phyloP scores from a whole-genome alignment of 805 yeast species.

The Cyberlindnera mississippiensis region DNA sequence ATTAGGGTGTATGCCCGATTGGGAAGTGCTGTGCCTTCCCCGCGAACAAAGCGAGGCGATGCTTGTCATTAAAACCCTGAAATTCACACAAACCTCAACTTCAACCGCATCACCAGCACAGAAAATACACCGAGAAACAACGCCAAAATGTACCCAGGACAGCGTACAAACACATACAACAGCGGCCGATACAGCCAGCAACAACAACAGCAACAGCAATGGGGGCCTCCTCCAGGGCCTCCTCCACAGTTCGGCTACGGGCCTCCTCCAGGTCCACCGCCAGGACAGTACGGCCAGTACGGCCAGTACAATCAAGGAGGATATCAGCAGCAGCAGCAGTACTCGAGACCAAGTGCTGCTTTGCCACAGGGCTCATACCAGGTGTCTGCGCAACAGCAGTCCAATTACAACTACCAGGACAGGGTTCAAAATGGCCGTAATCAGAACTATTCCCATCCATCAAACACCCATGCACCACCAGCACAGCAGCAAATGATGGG shows the following conservation, averaged over 20 bases:
- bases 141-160: conserved; percentile 23
- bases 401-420: neutral
- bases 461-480: conserved; percentile 15
- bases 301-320: neutral
- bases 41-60: no score
- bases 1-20: no score
- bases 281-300: conserved; percentile 11
- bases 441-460: conserved; percentile 18
- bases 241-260: conserved; percentile 24
- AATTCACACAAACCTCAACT: no score
- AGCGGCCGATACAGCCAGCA: conserved; percentile 1
- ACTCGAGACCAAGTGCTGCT: neutral
- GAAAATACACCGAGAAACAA: no score
- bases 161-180: conserved; percentile 6
- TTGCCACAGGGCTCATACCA: neutral
- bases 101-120: no score
- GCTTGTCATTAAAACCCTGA: no score
- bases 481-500: conserved; percentile 20
- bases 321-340: neutral
- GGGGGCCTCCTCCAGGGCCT: conserved; percentile 9
- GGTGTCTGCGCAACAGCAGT: neutral
- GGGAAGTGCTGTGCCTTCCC: no score
- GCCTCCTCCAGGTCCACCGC: conserved; percentile 14
- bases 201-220: conserved; percentile 3
- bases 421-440: conserved; percentile 2